Evolutionary conservation across 2,329 filamentous ascomycete species (phyloP), one percentile per base, ranked within the genome.

Genomic region (Trichoderma oligosporum): DNA sequence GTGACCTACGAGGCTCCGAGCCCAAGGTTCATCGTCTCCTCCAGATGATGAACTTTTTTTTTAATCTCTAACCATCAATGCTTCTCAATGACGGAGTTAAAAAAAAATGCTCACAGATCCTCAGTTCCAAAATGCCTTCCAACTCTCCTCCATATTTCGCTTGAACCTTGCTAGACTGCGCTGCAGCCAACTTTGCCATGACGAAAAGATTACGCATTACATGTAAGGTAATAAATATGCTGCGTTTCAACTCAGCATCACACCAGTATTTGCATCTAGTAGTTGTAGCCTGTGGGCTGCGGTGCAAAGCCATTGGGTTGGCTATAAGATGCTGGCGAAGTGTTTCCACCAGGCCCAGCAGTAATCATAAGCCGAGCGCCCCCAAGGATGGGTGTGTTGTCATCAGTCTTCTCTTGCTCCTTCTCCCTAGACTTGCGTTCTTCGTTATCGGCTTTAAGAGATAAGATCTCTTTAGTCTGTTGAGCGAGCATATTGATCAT

Each of bases 401-500:
- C 91, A 68, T 97, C 92, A 56, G 92, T 89, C 78, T 90, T 93
- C 78, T 93, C 84, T 63, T 82, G 77, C 57, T 82, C 81, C 65
- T 78, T 77, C 67, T 94, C 89, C 62, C 85, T 85, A 33, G 80
- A 80, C 75, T 96, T 97, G 68, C 92, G 88, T 70, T 92, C 89
- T 74, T 99, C 95, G 70, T 97, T 99, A 75, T 99, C 95, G 61
- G 90, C 89, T 81, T 95, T 96, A 61, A 99, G 82, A 59, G 80
- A 73, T 59, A 91, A 84, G 64, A 99, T 87, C 57, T 95, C 87
- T 64, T 88, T 85, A 36, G 90, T 91, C 76, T 97, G 92, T 74
- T 96, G 91, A 65, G 87, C 85, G 62, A 99, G 81, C 78, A 95
- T 88, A 78, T 97, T 99, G 83, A 99, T 97, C 91, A 99, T 95